A percentile compares a stretch with the other conserved stretches of the same genome.
Evolutionary conservation across 768 basidiomycete genomes (phyloP).

Genomic region (Boletellus emodensis): DNA sequence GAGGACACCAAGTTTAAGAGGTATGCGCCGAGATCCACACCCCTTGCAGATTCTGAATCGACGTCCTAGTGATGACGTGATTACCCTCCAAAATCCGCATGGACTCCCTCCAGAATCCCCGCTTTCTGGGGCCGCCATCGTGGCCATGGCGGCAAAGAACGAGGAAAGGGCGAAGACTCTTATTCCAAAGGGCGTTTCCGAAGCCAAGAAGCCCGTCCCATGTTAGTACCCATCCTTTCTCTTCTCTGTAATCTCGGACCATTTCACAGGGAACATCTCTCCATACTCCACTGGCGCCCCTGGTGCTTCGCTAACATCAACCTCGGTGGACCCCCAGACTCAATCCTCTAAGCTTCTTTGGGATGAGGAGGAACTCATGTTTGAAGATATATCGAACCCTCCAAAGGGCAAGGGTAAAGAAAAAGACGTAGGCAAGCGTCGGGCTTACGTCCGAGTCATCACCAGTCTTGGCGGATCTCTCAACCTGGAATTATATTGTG

Average conservation of each 20-base stretch:
- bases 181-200: constrained; percentile 33
- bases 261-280: constrained; percentile 73
- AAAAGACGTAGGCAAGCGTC: constrained; percentile 85
- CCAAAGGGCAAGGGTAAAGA: constrained; percentile 87
- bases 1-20: constrained; percentile 82
- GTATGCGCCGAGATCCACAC: constrained; percentile 34
- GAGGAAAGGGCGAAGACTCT: constrained; percentile 28
- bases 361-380: constrained; percentile 99
- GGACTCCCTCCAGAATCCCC: constrained; percentile 60
- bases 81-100: constrained; percentile 92
- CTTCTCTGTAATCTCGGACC: not conserved
- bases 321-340: constrained; percentile 76
- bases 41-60: not conserved
- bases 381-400: constrained; percentile 82
- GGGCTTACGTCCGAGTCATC: constrained; percentile 94
- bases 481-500: constrained; percentile 83
- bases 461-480: constrained; percentile 88
- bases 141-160: constrained; percentile 34
- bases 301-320: constrained; percentile 92
- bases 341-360: constrained; percentile 75
- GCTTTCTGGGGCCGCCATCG: constrained; percentile 24
- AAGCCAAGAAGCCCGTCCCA: constrained; percentile 54
- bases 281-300: constrained; percentile 86
- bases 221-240: constrained; percentile 44
- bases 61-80: constrained; percentile 68